These are phyloP conservation scores for Hypoxylon sp. DNA, from an alignment of 2,329 filamentous ascomycete genomes.

Conservation along the genomic window DNA sequence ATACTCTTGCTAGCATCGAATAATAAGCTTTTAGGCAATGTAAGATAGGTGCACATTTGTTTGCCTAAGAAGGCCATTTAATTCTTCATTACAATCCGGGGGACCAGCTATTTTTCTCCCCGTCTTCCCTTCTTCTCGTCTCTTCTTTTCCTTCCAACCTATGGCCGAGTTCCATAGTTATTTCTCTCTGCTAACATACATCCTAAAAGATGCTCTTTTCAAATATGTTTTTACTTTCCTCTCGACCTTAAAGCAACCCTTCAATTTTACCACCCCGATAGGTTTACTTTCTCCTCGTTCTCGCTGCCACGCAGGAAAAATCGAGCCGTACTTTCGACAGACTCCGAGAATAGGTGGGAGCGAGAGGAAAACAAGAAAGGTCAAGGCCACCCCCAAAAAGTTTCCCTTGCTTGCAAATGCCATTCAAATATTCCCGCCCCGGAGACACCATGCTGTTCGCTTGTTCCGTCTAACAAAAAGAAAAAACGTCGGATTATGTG, in stretches of 20 bases:
- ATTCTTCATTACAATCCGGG: conserved; percentile 11
- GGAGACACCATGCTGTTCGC: conserved; percentile 31
- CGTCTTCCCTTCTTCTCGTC: not conserved
- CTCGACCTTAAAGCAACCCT: not conserved
- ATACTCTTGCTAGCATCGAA: too few relatives aligned
- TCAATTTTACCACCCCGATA: conserved; percentile 6
- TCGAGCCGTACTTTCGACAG: conserved; percentile 5
- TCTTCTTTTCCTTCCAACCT: not conserved
- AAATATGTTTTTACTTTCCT: conserved; percentile 9
- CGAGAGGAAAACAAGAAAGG: conserved; percentile 10
- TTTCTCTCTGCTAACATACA: not conserved
- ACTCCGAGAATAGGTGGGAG: conserved; percentile 5
- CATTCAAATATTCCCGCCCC: conserved; percentile 27
- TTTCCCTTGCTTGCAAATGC: conserved; percentile 30
- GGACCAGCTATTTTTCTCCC: not conserved
- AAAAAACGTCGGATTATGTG: conserved; percentile 22
- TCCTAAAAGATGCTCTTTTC: conserved; percentile 8
- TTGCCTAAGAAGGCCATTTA: conserved; percentile 8
- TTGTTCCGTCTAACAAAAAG: conserved; percentile 30
- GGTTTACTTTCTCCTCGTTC: not conserved
- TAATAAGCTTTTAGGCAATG: too few relatives aligned
- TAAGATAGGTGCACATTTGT: not conserved
- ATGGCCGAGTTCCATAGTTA: not conserved
- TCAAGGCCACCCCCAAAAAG: not conserved
- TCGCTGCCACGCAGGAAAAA: conserved; percentile 1